Evolutionary conservation across 2,329 filamentous ascomycete genomes (phyloP).

Genomic region (Xylariaceae sp.): DNA sequence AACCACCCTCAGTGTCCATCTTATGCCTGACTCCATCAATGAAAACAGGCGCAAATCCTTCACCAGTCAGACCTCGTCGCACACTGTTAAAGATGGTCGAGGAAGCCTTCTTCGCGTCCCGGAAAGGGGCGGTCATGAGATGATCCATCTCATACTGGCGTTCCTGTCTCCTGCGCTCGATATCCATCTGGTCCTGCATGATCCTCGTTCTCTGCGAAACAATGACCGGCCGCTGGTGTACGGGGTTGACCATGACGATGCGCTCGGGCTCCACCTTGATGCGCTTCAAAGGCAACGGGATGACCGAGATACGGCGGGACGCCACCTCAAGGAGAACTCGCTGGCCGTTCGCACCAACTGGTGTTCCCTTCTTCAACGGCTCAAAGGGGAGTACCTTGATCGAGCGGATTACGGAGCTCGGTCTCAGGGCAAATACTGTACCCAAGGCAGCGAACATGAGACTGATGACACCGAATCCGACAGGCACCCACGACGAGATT

Average conservation of each 20-base stretch:
- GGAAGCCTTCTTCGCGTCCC: slow-evolving; percentile 42
- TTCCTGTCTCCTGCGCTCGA: slow-evolving; percentile 35
- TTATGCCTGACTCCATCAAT: slow-evolving; percentile 48
- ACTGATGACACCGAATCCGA: slow-evolving; percentile 53
- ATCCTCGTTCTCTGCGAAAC: slow-evolving; percentile 27
- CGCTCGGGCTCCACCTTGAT: slow-evolving; percentile 36
- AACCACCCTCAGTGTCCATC: slow-evolving; percentile 52
- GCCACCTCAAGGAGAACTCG: slow-evolving; percentile 48
- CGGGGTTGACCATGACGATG: slow-evolving; percentile 35
- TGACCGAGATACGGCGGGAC: slow-evolving; percentile 39
- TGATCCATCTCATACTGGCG: slow-evolving; percentile 51
- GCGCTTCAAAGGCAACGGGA: slow-evolving; percentile 44
- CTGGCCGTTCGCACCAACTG: not conserved
- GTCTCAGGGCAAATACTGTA: slow-evolving; percentile 53
- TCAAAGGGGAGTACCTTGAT: slow-evolving; percentile 48
- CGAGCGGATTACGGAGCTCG: slow-evolving; percentile 50
- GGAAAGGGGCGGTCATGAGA: slow-evolving; percentile 53
- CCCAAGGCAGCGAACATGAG: slow-evolving; percentile 56
- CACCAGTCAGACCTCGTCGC: slow-evolving; percentile 48
- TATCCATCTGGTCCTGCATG: slow-evolving; percentile 33
- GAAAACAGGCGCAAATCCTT: slow-evolving; percentile 49
- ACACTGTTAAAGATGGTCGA: slow-evolving; percentile 41
- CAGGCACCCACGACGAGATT: slow-evolving; percentile 51
- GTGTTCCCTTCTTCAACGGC: not conserved
- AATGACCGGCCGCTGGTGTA: slow-evolving; percentile 27